These are phyloP conservation scores for Acer campestre DNA, from an alignment of 345 rosid species.

Conservation along the genomic window DNA sequence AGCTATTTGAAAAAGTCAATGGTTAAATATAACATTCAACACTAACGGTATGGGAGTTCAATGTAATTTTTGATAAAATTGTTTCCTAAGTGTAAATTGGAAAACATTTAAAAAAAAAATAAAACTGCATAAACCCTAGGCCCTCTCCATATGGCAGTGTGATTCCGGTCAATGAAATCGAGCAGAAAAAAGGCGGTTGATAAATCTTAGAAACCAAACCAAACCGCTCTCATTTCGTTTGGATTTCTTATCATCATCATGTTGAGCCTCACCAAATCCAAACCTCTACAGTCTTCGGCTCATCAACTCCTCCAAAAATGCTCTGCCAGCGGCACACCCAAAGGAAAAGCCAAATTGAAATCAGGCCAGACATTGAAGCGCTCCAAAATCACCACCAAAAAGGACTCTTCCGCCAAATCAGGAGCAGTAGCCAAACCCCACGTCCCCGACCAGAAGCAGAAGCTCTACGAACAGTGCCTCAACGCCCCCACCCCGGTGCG, in stretches of 20 bases:
- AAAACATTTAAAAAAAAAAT: no score
- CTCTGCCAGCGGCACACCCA: slow-evolving; percentile 64
- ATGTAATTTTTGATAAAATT: no score
- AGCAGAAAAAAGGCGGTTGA: no score
- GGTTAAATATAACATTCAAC: no score
- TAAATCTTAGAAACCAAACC: no score
- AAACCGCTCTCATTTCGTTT: background rate
- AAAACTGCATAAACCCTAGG: no score
- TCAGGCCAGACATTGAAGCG: slow-evolving; percentile 53
- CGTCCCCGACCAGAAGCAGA: slow-evolving; percentile 43
- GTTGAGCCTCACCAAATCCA: slow-evolving; percentile 39
- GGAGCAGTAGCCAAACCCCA: slow-evolving; percentile 28
- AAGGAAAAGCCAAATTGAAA: slow-evolving; percentile 62
- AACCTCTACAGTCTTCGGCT: slow-evolving; percentile 24
- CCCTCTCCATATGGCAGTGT: no score
- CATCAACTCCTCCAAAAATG: slow-evolving; percentile 49
- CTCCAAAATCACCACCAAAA: slow-evolving; percentile 53
- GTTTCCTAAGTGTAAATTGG: no score
- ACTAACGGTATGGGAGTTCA: no score
- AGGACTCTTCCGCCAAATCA: slow-evolving; percentile 31
- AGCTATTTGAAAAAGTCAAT: no score
- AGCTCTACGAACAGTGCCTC: slow-evolving; percentile 65
- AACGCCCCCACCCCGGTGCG: slow-evolving; percentile 82
- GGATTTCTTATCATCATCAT: slow-evolving; percentile 15
- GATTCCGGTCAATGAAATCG: no score